These are phyloP conservation scores for Endotrypanum monterogeii DNA, from an alignment of 208 protist species.

Conservation along the genomic window DNA sequence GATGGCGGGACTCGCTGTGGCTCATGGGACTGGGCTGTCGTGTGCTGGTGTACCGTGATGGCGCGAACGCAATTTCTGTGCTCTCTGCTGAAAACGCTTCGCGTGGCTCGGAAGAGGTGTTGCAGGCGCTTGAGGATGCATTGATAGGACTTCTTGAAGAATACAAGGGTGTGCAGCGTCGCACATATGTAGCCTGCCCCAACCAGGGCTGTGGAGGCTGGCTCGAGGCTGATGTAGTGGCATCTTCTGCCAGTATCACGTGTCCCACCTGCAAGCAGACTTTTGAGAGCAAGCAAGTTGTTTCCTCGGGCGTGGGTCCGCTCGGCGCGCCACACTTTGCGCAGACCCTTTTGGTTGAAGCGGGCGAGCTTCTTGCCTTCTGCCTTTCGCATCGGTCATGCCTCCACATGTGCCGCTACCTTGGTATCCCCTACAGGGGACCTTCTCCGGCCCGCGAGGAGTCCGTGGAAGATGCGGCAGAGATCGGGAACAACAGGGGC, in stretches of 20 bases:
- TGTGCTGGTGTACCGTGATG: slow-evolving; percentile 78
- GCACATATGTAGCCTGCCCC: slow-evolving; percentile 62
- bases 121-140: slow-evolving; percentile 60
- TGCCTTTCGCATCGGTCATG: slow-evolving; percentile 54
- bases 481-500: slow-evolving; percentile 17
- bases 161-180: slow-evolving; percentile 72
- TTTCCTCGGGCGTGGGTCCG: slow-evolving; percentile 36
- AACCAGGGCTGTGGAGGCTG: slow-evolving; percentile 67
- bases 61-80: slow-evolving; percentile 52
- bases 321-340: slow-evolving; percentile 38
- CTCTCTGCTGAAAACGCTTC: slow-evolving; percentile 58
- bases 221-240: slow-evolving; percentile 56
- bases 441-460: slow-evolving; percentile 27
- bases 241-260: slow-evolving; percentile 38
- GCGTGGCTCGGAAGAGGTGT: slow-evolving; percentile 55
- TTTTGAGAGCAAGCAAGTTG: slow-evolving; percentile 54
- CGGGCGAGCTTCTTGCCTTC: slow-evolving; percentile 60
- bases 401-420: slow-evolving; percentile 61
- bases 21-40: slow-evolving; percentile 59
- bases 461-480: slow-evolving; percentile 13
- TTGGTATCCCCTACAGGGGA: slow-evolving; percentile 56
- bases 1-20: slow-evolving; percentile 89
- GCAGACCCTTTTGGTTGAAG: slow-evolving; percentile 51
- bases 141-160: slow-evolving; percentile 59
- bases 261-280: slow-evolving; percentile 58